Evolutionary conservation across 805 yeast genomes (phyloP), one percentile per base, ranked within the genome.

Genomic region (Yamadazyma paraphyllophila): DNA sequence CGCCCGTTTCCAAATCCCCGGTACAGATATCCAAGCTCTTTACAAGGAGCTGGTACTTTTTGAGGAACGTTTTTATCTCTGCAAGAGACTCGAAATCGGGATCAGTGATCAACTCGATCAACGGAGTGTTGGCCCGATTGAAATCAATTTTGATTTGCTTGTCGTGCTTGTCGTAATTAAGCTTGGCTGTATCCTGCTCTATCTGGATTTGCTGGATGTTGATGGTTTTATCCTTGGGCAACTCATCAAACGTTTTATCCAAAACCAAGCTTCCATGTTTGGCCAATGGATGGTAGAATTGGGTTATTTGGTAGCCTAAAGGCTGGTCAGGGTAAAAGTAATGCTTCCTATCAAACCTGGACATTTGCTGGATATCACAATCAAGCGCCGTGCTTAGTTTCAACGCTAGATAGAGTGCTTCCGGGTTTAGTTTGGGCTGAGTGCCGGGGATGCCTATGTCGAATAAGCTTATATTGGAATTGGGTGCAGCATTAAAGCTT

Each of bases 321-420:
- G 99, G 99, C 61, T 94, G 98, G 63, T 94, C 99, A 1, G 91
- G 92, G 62, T 94, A 94, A 63, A 94, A 90, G 62, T 94, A 94
- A 62, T 94, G 99, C 63, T 94, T 94, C 53, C 99, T 73, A 59
- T 94, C 99, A 62, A 94, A 94, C 1, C 83, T 71, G 1, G 92
- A 85, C 7, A 58, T 51, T 0, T 63, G 52, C 47, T 78, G 78
- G 12, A 94, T 74, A 0, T 71, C 60, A 47, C 88, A 78, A 29
- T 83, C 73, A 43, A 91, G 63, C 0, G 94, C 88, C 2, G 77
- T 62, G 0, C 95, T 91, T 1, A 96, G 80, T 54, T 80, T 80
- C 34, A 89, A 57, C 0, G 96, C 96, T 29, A 78, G 74, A 1
- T 79, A 56, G 3, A 92, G 60, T 1, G 91, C 91, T 54, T 89